Conservation (phyloP, 2,329 filamentous ascomycete genomes). For the Samsoniella hepiali region DNA sequence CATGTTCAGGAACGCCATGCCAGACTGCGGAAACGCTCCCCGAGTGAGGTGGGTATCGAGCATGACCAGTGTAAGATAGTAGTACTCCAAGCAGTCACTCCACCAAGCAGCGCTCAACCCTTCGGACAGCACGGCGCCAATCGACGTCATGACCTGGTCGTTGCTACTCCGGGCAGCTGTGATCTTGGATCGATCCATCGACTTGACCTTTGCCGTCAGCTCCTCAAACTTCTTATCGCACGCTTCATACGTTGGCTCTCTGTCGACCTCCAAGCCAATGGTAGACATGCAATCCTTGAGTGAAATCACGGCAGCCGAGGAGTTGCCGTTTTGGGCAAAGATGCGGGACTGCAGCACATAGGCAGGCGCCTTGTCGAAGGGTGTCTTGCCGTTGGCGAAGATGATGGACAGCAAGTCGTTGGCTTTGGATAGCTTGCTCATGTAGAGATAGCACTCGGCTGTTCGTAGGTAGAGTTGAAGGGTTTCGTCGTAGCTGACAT, state of each 20-base stretch:
- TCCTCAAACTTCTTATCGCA: conserved; percentile 73
- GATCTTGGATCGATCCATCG: conserved; percentile 49
- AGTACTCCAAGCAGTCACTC: conserved; percentile 69
- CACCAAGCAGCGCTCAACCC: conserved; percentile 69
- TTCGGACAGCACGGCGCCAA: conserved; percentile 69
- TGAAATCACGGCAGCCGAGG: conserved; percentile 62
- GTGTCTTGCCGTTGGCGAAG: conserved; percentile 65
- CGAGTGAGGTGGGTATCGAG: conserved; percentile 61
- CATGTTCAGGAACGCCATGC: conserved; percentile 65
- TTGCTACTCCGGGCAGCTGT: conserved; percentile 41
- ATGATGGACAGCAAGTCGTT: conserved; percentile 66
- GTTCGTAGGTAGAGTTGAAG: conserved; percentile 73
- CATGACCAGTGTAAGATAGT: conserved; percentile 65
- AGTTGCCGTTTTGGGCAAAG: conserved; percentile 70
- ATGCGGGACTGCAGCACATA: conserved; percentile 82
- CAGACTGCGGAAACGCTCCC: conserved; percentile 67
- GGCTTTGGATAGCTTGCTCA: conserved; percentile 67
- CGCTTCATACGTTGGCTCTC: conserved; percentile 66
- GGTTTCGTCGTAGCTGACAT: conserved; percentile 84
- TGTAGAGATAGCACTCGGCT: conserved; percentile 79
- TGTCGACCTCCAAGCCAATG: conserved; percentile 64
- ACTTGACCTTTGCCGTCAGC: conserved; percentile 57
- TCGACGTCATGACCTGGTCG: conserved; percentile 55
- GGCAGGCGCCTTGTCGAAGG: conserved; percentile 78
- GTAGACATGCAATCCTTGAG: conserved; percentile 69